Percentiles rank a stretch among this genome's conserved stretches.
Evolutionary conservation across 139 green algal species (phyloP).

Genomic region (Gonium pectorale): DNA sequence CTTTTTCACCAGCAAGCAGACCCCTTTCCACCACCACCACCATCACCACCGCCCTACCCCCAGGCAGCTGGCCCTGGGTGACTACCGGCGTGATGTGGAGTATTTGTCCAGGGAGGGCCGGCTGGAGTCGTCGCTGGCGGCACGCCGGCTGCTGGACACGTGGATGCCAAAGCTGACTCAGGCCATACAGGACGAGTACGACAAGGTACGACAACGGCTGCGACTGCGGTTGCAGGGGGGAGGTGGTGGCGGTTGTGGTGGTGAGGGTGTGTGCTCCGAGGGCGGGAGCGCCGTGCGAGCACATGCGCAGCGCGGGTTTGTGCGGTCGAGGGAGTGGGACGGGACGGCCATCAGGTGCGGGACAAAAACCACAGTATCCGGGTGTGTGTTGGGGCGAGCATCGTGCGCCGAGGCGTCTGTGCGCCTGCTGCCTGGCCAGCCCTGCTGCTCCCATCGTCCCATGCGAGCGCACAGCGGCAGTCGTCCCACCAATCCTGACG

Average conservation of each 20-base stretch:
- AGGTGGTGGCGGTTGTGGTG: background rate
- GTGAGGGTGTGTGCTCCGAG: background rate
- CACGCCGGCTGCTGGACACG: background rate
- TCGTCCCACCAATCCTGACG: too few relatives aligned
- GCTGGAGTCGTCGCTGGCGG: background rate
- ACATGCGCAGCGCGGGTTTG: too few relatives aligned
- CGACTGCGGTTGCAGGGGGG: background rate
- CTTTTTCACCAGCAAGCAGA: too few relatives aligned
- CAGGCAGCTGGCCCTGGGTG: conserved; percentile 18
- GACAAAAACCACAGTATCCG: too few relatives aligned
- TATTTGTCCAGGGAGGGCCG: background rate
- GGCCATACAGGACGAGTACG: background rate
- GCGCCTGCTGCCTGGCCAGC: too few relatives aligned
- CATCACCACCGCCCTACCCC: background rate
- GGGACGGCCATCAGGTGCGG: too few relatives aligned
- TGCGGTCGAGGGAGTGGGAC: too few relatives aligned
- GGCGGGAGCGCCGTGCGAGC: too few relatives aligned
- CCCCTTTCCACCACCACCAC: background rate
- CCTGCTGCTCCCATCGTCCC: too few relatives aligned
- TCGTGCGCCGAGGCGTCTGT: too few relatives aligned
- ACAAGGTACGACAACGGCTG: background rate
- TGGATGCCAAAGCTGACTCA: conserved; percentile 20
- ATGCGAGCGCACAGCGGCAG: too few relatives aligned
- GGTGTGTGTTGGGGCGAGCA: too few relatives aligned
- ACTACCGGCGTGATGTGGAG: conserved; percentile 11